These are phyloP conservation scores for Schizothecium vesticola DNA, from an alignment of 495 filamentous ascomycete genomes.

Conservation along the genomic window DNA sequence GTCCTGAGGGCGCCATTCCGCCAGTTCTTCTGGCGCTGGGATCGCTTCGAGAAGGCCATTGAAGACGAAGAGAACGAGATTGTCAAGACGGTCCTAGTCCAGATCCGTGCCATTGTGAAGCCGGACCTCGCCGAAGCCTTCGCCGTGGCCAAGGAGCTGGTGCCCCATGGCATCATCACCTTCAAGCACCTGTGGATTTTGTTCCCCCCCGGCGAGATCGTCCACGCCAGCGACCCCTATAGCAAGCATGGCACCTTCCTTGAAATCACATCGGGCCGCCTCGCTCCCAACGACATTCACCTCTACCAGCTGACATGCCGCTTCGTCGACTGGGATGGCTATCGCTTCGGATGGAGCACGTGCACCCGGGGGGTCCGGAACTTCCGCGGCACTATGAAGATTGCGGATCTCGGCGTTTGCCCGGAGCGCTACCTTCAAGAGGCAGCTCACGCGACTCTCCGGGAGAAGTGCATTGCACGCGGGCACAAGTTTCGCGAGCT, in stretches of 20 bases:
- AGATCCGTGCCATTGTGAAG: conserved; percentile 20
- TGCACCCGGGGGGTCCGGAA: conserved; percentile 28
- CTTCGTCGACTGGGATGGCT: conserved; percentile 1
- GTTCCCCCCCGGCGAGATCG: conserved; percentile 24
- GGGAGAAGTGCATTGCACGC: conserved; percentile 17
- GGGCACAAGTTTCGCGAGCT: conserved; percentile 37
- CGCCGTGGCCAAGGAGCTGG: conserved; percentile 19
- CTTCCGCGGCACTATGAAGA: conserved; percentile 31
- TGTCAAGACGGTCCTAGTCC: conserved; percentile 15
- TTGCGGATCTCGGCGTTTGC: conserved; percentile 42
- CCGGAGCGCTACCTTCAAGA: conserved; percentile 48
- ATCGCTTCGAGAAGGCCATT: conserved; percentile 16
- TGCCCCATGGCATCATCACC: conserved; percentile 19
- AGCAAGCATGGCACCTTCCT: conserved; percentile 52
- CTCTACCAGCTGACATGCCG: background rate
- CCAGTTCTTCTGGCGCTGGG: conserved; percentile 26
- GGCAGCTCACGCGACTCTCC: conserved; percentile 27
- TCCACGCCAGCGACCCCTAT: conserved; percentile 21
- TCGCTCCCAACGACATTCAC: background rate
- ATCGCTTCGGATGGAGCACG: background rate
- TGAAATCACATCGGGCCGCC: background rate
- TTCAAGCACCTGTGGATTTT: conserved; percentile 29
- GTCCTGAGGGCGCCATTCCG: conserved; percentile 19
- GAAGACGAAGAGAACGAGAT: conserved; percentile 13
- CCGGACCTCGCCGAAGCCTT: conserved; percentile 19